These are phyloP conservation scores for Boletus rubropictus DNA, from an alignment of 768 basidiomycete genomes.

Conservation along the genomic window DNA sequence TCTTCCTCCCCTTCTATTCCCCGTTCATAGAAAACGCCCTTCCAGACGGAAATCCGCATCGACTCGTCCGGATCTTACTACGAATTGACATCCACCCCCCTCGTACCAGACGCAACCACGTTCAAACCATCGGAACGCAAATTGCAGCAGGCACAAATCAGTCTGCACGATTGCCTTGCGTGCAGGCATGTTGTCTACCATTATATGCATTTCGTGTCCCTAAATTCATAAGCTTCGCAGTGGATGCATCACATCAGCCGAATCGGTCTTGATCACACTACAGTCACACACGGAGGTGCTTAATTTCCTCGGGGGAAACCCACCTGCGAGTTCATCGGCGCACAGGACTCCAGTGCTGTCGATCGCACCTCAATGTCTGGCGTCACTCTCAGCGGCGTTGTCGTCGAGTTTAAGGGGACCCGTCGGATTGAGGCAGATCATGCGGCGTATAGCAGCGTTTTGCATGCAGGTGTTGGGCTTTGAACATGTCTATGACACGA, in stretches of 20 bases:
- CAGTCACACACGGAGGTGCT: constrained; percentile 94
- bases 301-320: constrained; percentile 61
- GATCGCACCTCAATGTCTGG: constrained; percentile 84
- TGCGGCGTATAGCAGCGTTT: constrained; percentile 69
- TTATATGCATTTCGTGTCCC: background rate
- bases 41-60: constrained; percentile 86
- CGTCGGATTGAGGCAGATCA: constrained; percentile 51
- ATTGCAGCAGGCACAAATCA: constrained; percentile 91
- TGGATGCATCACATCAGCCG: constrained; percentile 97
- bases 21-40: constrained; percentile 3
- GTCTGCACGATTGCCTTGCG: constrained; percentile 93
- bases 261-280: constrained; percentile 92
- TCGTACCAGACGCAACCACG: constrained; percentile 11
- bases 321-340: constrained; percentile 32
- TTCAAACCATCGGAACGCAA: constrained; percentile 42
- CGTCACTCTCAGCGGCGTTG: constrained; percentile 66
- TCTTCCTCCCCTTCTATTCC: background rate
- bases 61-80: constrained; percentile 85
- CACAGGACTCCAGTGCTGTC: constrained; percentile 68
- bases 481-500: constrained; percentile 87
- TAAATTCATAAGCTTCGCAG: constrained; percentile 37
- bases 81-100: constrained; percentile 51
- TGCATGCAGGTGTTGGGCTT: constrained; percentile 65
- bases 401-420: constrained; percentile 40
- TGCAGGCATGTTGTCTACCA: constrained; percentile 66